Conservation (phyloP, 139 green algal genomes). For the Chlamydomonas asymmetrica region DNA sequence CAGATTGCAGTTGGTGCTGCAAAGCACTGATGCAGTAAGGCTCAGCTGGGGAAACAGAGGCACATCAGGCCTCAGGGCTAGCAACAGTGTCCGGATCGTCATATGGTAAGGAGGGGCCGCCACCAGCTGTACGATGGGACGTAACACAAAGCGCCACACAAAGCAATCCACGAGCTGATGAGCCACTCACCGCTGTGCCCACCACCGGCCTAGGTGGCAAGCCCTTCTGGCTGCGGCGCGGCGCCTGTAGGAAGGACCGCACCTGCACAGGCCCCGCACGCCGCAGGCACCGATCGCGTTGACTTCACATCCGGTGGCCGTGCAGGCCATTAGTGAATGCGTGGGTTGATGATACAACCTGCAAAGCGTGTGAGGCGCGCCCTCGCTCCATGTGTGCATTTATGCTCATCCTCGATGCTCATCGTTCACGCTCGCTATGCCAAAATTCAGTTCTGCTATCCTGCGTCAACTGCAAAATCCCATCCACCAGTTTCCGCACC, state of each 20-base stretch:
- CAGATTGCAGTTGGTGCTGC: neutral
- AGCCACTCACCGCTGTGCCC: slow-evolving; percentile 49
- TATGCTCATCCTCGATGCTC: too few species aligned
- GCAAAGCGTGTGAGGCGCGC: too few species aligned
- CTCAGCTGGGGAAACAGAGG: too few species aligned
- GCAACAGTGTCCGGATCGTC: neutral
- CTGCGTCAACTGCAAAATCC: too few species aligned
- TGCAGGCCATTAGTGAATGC: too few species aligned
- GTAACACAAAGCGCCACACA: neutral
- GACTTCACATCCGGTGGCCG: too few species aligned
- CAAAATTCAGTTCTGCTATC: too few species aligned
- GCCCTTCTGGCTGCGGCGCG: slow-evolving; percentile 43
- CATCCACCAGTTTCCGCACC: neutral
- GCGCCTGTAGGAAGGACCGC: slow-evolving; percentile 38
- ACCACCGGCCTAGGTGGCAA: slow-evolving; percentile 53
- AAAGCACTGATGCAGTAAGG: neutral
- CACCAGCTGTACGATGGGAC: neutral
- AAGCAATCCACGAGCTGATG: neutral
- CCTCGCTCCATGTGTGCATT: too few species aligned
- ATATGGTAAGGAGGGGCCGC: neutral
- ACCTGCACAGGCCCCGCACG: too few species aligned
- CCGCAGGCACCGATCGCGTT: too few species aligned
- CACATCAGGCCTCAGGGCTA: neutral
- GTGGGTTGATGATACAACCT: too few species aligned
- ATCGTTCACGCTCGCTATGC: too few species aligned